Base-by-base conservation (phyloP, 2,329 filamentous ascomycete species). In the Pyrenophora graminea region DNA sequence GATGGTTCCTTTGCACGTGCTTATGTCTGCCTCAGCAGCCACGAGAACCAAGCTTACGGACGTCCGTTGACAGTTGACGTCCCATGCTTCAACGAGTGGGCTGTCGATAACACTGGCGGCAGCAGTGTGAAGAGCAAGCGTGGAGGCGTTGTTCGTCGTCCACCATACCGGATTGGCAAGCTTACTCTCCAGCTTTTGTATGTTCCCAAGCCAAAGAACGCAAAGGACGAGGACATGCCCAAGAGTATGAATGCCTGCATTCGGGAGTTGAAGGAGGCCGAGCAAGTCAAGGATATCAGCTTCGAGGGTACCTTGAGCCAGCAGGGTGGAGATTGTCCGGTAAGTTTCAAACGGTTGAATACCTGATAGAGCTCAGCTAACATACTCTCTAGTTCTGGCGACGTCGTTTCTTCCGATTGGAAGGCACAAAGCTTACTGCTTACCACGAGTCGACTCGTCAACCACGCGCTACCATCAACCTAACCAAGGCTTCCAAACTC, bases 161-260 rank as follows among this genome's bases (percentile, higher is more conserved):
- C 94, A 10, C 94, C 94, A n/a, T 99, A 99, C 78, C 91, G 93
- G 75, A 86, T 99, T 66, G 94, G 92, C 60, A 96, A 96, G 77
- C 82, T 99, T 47, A 90, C 96, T 71, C 80, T 99, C 33, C 94
- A 99, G 77, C 82, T 99, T 7, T 80, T 99, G 12, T 99, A 96
- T 67, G 91, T 99, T 1, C 94, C 94, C 0, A 91, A 92, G 64
- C 93, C 94, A 4, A 93, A 90, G 78, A 89, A 88, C 38, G 82
- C 86, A 25, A 86, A 85, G 42, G 94, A 97, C 59, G 92, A 97
- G 13, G 93, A 97, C 62, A 97, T 99, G 91, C 94, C 94, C 47
- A 97, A 97, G 85, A 97, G 92, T 79, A 96, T 99, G 92, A 96
- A 94, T 74, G 89, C 90, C 37, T 96, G 91, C 73, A 89, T 97